Conservation (phyloP, 2,329 filamentous ascomycete genomes). For the Penicillium hesseltinei region DNA sequence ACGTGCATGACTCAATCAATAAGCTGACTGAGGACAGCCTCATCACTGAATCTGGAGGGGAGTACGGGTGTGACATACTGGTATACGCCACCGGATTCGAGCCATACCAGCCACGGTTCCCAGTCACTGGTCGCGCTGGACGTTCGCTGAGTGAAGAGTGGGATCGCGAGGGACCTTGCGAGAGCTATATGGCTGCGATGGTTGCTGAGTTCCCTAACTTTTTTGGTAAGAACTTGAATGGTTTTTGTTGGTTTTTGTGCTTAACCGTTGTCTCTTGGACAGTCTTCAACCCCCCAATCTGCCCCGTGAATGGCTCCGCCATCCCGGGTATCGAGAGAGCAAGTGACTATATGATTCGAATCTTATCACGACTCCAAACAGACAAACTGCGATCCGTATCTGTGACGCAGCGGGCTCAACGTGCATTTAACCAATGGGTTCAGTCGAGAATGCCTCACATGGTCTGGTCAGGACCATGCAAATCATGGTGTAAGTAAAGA, state of each 20-base stretch:
- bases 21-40: constrained; percentile 6
- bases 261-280: background rate
- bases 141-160: constrained; percentile 1
- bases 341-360: constrained; percentile 6
- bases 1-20: constrained; percentile 3
- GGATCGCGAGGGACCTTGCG: constrained; percentile 7
- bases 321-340: constrained; percentile 4
- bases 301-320: constrained; percentile 9
- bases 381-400: constrained; percentile 4
- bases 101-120: constrained; percentile 10
- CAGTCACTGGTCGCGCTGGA: constrained; percentile 1
- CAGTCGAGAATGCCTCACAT: constrained; percentile 11
- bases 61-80: constrained; percentile 2
- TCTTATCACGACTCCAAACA: constrained; percentile 4
- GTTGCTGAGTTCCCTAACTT: constrained; percentile 9
- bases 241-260: background rate
- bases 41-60: background rate
- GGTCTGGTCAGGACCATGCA: constrained; percentile 11
- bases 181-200: constrained; percentile 12
- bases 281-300: constrained; percentile 12
- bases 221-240: background rate
- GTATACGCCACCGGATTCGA: constrained; percentile 9
- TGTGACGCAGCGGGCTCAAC: constrained; percentile 2
- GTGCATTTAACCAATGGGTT: constrained; percentile 9
- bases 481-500: constrained; percentile 7